Conservation (phyloP, 2,329 filamentous ascomycete species). For the Madurella fahalii region DNA sequence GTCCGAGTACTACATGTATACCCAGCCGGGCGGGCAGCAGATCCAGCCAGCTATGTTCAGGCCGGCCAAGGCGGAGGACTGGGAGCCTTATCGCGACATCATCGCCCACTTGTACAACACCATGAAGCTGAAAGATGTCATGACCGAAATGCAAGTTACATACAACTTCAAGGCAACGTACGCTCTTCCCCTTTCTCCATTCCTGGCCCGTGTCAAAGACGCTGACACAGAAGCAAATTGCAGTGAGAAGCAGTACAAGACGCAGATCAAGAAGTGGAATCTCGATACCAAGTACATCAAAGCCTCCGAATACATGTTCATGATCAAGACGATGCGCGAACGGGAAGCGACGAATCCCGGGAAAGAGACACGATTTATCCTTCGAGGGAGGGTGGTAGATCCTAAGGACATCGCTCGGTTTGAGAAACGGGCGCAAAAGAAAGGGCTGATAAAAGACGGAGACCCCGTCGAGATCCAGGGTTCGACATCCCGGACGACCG, state of each 20-base stretch:
- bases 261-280: slow-evolving; percentile 33
- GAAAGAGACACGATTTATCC: slow-evolving; percentile 27
- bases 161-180: slow-evolving; percentile 33
- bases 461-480: slow-evolving; percentile 17
- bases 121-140: slow-evolving; percentile 35
- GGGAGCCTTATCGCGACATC: slow-evolving; percentile 30
- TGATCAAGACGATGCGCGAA: slow-evolving; percentile 29
- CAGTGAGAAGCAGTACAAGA: slow-evolving; percentile 33
- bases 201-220: not conserved
- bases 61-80: slow-evolving; percentile 30
- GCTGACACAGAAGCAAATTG: not conserved
- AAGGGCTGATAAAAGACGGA: slow-evolving; percentile 22
- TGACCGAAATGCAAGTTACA: slow-evolving; percentile 32
- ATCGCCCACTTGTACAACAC: slow-evolving; percentile 30
- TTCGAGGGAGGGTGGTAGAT: slow-evolving; percentile 28
- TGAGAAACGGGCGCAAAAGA: slow-evolving; percentile 28
- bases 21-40: slow-evolving; percentile 7
- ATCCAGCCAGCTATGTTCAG: slow-evolving; percentile 17
- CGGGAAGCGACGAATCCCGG: slow-evolving; percentile 24
- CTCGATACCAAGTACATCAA: slow-evolving; percentile 34
- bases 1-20: slow-evolving; percentile 17
- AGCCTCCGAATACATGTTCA: slow-evolving; percentile 31
- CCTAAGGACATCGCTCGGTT: slow-evolving; percentile 29
- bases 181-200: not conserved
- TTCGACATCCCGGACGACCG: not conserved